Percentiles rank a stretch among this genome's conserved stretches.
Evolutionary conservation across 345 rosid genomes (phyloP).

Genomic region (Turnera subulata): DNA sequence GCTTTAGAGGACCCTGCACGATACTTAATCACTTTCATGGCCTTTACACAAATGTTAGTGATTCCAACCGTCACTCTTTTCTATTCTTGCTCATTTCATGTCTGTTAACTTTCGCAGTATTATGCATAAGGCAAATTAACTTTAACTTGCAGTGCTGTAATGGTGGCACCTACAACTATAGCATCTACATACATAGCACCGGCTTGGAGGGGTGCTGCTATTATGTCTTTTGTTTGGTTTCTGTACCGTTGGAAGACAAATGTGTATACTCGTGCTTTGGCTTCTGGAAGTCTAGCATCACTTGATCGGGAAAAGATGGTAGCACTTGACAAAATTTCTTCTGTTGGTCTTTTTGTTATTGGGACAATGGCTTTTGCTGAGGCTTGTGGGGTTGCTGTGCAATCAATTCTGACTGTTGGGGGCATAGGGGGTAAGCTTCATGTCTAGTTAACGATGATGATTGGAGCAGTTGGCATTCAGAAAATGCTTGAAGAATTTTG

Average conservation of each 20-base stretch:
- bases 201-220: constrained; percentile 67
- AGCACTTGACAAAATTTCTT: constrained; percentile 73
- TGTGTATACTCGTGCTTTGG: constrained; percentile 50
- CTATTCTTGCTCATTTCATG: background rate
- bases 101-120: background rate
- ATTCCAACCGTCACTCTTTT: constrained; percentile 4
- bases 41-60: constrained; percentile 76
- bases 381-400: constrained; percentile 97
- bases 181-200: constrained; percentile 67
- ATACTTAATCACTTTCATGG: constrained; percentile 71
- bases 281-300: constrained; percentile 37
- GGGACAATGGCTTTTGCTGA: constrained; percentile 86
- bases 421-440: constrained; percentile 79
- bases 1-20: constrained; percentile 90
- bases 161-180: constrained; percentile 86
- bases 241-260: constrained; percentile 82
- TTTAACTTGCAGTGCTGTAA: constrained; percentile 49
- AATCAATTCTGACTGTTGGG: constrained; percentile 87
- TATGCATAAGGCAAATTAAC: background rate
- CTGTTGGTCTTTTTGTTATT: constrained; percentile 71
- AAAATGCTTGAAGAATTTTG: too few relatives aligned
- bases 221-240: constrained; percentile 85
- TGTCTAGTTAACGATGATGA: constrained; percentile 1
- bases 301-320: constrained; percentile 59
- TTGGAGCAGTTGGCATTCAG: constrained; percentile 2